Conservation (phyloP, 148 eudicot genomes). For the Camellia granthamiana region DNA sequence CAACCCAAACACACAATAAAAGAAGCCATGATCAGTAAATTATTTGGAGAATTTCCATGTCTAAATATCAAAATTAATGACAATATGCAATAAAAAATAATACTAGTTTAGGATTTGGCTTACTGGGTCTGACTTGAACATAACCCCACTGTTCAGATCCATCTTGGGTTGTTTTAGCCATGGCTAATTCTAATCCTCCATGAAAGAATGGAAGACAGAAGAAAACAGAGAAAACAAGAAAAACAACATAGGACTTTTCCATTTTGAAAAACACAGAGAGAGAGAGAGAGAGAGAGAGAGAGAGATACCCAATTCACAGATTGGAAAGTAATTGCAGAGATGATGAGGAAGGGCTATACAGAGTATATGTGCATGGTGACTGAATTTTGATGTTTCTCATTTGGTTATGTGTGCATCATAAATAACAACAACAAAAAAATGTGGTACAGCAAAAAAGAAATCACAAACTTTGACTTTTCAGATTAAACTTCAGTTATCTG, state of each 20-base stretch:
- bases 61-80: background rate
- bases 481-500: background rate
- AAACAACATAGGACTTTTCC: conserved; percentile 17
- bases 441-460: background rate
- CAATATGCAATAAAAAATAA: background rate
- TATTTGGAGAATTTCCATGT: background rate
- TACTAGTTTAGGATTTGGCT: conserved; percentile 6
- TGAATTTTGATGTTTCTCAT: background rate
- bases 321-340: background rate
- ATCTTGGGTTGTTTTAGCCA: conserved; percentile 23
- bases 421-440: background rate
- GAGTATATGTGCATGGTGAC: background rate
- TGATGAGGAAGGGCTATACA: background rate
- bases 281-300: too few species aligned
- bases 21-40: conserved; percentile 13
- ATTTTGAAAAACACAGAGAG: conserved; percentile 3
- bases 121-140: conserved; percentile 75
- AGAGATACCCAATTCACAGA: background rate
- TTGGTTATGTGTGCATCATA: background rate
- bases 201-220: conserved; percentile 17
- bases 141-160: conserved; percentile 83
- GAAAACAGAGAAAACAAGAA: conserved; percentile 4
- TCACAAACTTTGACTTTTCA: background rate
- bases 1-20: conserved; percentile 11
- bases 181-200: conserved; percentile 27